These are phyloP conservation scores for Cydonia oblonga DNA, from an alignment of 331 rosid genomes.

Conservation along the genomic window DNA sequence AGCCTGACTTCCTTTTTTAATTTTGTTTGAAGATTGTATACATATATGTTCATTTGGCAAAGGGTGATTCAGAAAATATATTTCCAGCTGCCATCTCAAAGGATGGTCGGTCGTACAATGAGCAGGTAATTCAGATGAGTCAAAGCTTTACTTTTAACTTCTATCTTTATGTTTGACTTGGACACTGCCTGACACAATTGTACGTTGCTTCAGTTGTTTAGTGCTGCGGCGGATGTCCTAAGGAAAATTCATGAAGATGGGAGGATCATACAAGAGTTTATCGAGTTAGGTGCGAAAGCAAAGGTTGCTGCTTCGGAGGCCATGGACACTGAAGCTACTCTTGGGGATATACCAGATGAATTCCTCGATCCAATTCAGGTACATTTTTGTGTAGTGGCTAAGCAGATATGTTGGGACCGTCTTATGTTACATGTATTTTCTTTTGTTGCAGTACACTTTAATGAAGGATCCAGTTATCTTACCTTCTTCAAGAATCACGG, in stretches of 20 bases:
- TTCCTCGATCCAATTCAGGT: slow-evolving; percentile 99
- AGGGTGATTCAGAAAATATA: slow-evolving; percentile 62
- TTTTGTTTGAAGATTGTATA: slow-evolving; percentile 55
- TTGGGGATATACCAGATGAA: slow-evolving; percentile 99
- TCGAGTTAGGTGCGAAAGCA: slow-evolving; percentile 80
- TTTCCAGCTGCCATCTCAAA: slow-evolving; percentile 89
- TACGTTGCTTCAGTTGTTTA: slow-evolving; percentile 56
- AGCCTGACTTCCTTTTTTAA: background rate
- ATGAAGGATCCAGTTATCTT: slow-evolving; percentile 99
- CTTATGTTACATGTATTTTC: background rate
- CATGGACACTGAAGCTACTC: slow-evolving; percentile 80
- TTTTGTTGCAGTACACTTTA: slow-evolving; percentile 69
- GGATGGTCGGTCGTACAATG: slow-evolving; percentile 97
- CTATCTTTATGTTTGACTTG: background rate
- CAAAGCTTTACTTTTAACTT: background rate
- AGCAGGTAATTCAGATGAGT: slow-evolving; percentile 42
- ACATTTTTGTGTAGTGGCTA: slow-evolving; percentile 3
- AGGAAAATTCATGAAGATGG: slow-evolving; percentile 74
- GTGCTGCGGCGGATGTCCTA: slow-evolving; percentile 84
- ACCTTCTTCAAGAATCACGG: slow-evolving; percentile 83
- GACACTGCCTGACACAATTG: slow-evolving; percentile 12
- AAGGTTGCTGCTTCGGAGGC: slow-evolving; percentile 91
- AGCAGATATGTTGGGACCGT: background rate
- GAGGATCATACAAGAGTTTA: slow-evolving; percentile 67
- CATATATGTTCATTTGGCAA: slow-evolving; percentile 83